Evolutionary conservation across 1,284 basidiomycete species (phyloP), one percentile per base, ranked within the genome.

Genomic region (Xanthoconium separans): DNA sequence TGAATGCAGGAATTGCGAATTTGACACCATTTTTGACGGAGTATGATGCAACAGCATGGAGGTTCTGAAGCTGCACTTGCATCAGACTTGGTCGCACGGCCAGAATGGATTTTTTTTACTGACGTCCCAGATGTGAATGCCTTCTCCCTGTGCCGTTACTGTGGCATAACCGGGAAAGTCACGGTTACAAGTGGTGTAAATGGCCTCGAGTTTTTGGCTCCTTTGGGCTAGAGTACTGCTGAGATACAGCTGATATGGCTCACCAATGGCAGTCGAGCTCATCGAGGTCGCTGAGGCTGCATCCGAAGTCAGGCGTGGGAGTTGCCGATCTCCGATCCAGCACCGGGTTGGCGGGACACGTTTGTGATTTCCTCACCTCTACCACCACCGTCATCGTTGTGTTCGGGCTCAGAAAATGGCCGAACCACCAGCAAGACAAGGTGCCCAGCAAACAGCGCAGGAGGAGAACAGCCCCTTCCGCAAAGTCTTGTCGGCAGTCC

Each of bases 61-160:
- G 70, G 41, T 80, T 80, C n/a, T 81, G 78, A 27, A 86, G 72
- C 87, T 90, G 61, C n/a, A 36, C 33, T 57, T 30, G 33, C n/a
- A 44, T 63, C 42, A 70, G 62, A 52, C 31, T 33, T 33, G 43
- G 16, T 18, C 20, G 37, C 37, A 44, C 37, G 30, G 31, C 11
- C 3, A 36, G 36, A 30, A 53, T 47, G 36, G n/a, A 20, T 36
- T 49, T 52, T 22, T 22, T 57, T 55, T 40, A 74, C 82, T 66
- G 65, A 89, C 87, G 66, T 90, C 84, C 51, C 87, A 69, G 47
- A 90, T 66, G 70, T 90, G 85, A 43, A 90, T 72, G 20, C 89
- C 89, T 56, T 40, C 39, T 40, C 39, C 20, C 22, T 91, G 85
- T 18, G 78, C 83, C 15, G 85, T 79, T 55, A 87, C 75, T 2